These are phyloP conservation scores for Speleostelium caveatum DNA, from an alignment of 78 protist species.

Conservation along the genomic window DNA sequence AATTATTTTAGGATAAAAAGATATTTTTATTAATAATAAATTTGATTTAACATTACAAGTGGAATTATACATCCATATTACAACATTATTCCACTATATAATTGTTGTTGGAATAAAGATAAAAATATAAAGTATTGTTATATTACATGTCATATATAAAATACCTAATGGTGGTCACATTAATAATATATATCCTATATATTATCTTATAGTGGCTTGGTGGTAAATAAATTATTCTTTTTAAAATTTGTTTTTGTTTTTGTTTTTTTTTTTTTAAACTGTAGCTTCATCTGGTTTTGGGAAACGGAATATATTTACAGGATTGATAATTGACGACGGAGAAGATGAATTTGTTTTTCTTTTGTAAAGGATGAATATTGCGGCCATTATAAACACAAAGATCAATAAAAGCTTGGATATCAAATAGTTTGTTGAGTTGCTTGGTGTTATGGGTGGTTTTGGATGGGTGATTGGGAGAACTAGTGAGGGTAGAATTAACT, in stretches of 20 bases:
- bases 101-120: too few relatives aligned
- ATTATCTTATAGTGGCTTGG: too few relatives aligned
- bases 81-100: too few relatives aligned
- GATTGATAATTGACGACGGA: neutral
- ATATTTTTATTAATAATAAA: neutral
- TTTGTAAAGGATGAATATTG: slow-evolving; percentile 4
- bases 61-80: too few relatives aligned
- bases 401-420: neutral
- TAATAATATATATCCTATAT: too few relatives aligned
- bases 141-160: too few relatives aligned
- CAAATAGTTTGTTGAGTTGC: neutral
- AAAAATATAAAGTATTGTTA: too few relatives aligned
- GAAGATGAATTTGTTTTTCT: neutral
- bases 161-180: too few relatives aligned
- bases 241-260: neutral
- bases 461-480: neutral
- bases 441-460: neutral
- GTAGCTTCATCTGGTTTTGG: slow-evolving; percentile 9
- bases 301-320: neutral
- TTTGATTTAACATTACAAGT: too few relatives aligned
- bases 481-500: neutral
- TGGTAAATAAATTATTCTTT: too few relatives aligned
- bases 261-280: slow-evolving; percentile 3
- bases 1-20: neutral
- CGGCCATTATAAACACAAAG: slow-evolving; percentile 1